Evolutionary conservation across 331 rosid species (phyloP), one percentile per base, ranked within the genome.

Genomic region (Malus hybrid): DNA sequence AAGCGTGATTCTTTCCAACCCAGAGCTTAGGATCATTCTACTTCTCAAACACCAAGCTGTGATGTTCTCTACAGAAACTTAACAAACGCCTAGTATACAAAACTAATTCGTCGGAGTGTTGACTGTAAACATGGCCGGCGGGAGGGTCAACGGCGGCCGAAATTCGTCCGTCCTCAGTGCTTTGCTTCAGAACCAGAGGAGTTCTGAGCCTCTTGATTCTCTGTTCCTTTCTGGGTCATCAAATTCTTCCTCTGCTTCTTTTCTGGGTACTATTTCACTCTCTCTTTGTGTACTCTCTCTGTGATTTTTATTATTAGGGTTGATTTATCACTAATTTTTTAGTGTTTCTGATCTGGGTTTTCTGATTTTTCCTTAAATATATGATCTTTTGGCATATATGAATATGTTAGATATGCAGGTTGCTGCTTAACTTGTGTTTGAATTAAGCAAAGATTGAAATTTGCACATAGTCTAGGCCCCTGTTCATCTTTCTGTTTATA

Each of bases 221-320:
- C 79, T 86, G 24, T 89, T 93, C 75, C 82, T 91, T 76, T 82
- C 96, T 75, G 83, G 85, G 75, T 82, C 95, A 3, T 76, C 93
- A 15, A 66, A 39, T 71, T 44, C 85, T 77, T 68, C 93, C 73
- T 75, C 68, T 67, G 39, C 88, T 80, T 46, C 63, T 67, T 78
- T 83, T 71, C 72, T 83, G 16, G 84, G 86, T 85, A 82, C 33
- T 24, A 19, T 34, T 59, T 62, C 36, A 70, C 79, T 80, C 44
- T 29, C 57, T 54, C 36, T 74, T 3, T 42, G 48, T 32, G 18
- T 28, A 64, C 46, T 61, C 16, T 20, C 66, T 60, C 50, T 31
- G 28, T 22, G 48, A 42, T 59, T 59, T 59, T 59, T 10, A 22
- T 59, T 42, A 3, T 10, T 42, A 0, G 5, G 14, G 48, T 42